Base-by-base conservation (phyloP, 179 eudicot genomes). In the Spinacia oleracea region DNA sequence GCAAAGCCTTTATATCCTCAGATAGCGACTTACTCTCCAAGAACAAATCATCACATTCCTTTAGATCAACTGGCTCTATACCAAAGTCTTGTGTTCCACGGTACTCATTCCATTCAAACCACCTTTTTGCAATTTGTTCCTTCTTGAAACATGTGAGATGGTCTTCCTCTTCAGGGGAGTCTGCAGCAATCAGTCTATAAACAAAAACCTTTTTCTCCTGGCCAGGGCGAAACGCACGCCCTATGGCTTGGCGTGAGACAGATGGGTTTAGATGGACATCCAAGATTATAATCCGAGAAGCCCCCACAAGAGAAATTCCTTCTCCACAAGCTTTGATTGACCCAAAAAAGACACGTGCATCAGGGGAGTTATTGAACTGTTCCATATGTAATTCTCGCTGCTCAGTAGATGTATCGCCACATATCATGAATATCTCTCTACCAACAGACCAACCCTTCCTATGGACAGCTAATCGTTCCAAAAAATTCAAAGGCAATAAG, bases 171-270 rank as follows among this genome's bases (percentile, higher is more conserved):
- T 91, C 96, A 4, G 90, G 89, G 1, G 96, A 84, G 9, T 87
- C 89, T 0, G 91, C 87, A 74, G 96, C 96, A 35, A 91, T 89
- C 75, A 91, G 78, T 34, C 93, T 62, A 70, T 91, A 91, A 0
- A 83, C 74, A 67, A 70, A 87, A 1, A 91, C 93, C 77, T 93
- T 93, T 85, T 83, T 93, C 79, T 23, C 79, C 81, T 95, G 98
- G n/a, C 98, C 98, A 1, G 98, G 98, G 34, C 98, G 81, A 80
- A 91, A 95, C 6, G 98, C 98, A 45, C 98, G 97, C 6, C 98
- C 98, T 59, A 95, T 85, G 50, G 98, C 98, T 86, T 95, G 98
- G 62, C 98, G 93, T 8, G 97, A 89, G 3, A 95, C 95, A 0
- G 98, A 93, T 3, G 98, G 98, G 76, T 95, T 95, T 35, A 93